Percentiles rank a stretch among this genome's conserved stretches.
Evolutionary conservation across 2,329 filamentous ascomycete genomes (phyloP).

Genomic region (Pezicula radicicola): DNA sequence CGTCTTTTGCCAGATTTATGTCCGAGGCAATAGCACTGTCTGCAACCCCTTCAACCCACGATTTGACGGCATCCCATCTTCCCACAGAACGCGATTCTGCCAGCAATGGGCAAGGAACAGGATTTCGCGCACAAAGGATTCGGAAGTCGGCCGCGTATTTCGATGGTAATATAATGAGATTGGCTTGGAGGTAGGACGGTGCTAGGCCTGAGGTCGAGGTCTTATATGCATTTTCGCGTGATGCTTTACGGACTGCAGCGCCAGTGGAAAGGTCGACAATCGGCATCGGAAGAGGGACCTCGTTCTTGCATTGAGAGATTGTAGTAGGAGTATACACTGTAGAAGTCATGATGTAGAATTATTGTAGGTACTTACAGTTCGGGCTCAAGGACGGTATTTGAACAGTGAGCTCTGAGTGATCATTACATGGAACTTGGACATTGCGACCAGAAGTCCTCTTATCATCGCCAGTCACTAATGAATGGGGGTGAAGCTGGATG

Average conservation of each 20-base stretch:
- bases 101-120: constrained; percentile 59
- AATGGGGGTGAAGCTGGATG: no score
- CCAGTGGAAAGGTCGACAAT: constrained; percentile 10
- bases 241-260: constrained; percentile 10
- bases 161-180: constrained; percentile 57
- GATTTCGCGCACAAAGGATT: constrained; percentile 56
- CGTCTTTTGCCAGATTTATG: constrained; percentile 56
- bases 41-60: constrained; percentile 28
- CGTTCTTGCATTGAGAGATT: no score
- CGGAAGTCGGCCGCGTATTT: constrained; percentile 56
- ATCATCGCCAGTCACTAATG: no score
- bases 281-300: no score
- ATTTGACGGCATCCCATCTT: constrained; percentile 35
- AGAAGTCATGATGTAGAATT: no score
- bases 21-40: constrained; percentile 33
- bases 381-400: no score
- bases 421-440: no score
- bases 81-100: constrained; percentile 47
- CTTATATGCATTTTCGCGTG: constrained; percentile 9
- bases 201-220: constrained; percentile 50
- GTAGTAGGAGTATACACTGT: no score
- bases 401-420: no score
- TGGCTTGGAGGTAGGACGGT: constrained; percentile 56
- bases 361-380: no score
- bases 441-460: no score